Evolutionary conservation across 176 grass and related monocot genomes (phyloP).

Genomic region (Alloteropsis semialata): DNA sequence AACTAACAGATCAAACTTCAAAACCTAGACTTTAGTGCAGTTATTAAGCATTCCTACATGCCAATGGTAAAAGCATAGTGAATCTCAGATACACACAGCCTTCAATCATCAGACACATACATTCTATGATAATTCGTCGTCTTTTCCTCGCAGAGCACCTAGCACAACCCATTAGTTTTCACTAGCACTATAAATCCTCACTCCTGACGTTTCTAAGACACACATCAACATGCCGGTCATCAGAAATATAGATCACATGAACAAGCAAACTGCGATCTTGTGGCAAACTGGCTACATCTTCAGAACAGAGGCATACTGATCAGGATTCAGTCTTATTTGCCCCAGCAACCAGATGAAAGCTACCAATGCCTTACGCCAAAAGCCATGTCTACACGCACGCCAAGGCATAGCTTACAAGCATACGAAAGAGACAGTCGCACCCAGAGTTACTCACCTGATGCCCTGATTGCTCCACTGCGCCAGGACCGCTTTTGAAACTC

Average conservation of each 20-base stretch:
- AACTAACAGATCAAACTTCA: background rate
- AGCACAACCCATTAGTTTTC: slow-evolving; percentile 1
- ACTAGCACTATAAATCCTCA: background rate
- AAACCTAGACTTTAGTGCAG: background rate
- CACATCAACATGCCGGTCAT: background rate
- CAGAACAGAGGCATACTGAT: slow-evolving; percentile 8
- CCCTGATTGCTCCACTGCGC: slow-evolving; percentile 98
- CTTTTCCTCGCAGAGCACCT: background rate
- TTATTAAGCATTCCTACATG: slow-evolving; percentile 2
- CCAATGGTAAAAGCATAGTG: background rate
- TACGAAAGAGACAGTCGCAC: background rate
- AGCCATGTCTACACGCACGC: background rate
- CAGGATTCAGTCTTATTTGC: background rate
- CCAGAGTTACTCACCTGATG: slow-evolving; percentile 59
- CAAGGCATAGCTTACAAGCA: slow-evolving; percentile 1
- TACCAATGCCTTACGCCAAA: slow-evolving; percentile 19
- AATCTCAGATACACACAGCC: background rate
- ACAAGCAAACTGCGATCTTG: background rate
- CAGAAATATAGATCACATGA: background rate
- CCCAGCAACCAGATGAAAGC: slow-evolving; percentile 10
- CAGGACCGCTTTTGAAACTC: slow-evolving; percentile 70
- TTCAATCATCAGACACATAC: background rate
- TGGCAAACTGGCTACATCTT: background rate
- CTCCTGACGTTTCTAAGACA: background rate
- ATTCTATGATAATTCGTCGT: background rate